Conservation (phyloP, 2,329 filamentous ascomycete genomes). For the Ascocoryne sarcoides region DNA sequence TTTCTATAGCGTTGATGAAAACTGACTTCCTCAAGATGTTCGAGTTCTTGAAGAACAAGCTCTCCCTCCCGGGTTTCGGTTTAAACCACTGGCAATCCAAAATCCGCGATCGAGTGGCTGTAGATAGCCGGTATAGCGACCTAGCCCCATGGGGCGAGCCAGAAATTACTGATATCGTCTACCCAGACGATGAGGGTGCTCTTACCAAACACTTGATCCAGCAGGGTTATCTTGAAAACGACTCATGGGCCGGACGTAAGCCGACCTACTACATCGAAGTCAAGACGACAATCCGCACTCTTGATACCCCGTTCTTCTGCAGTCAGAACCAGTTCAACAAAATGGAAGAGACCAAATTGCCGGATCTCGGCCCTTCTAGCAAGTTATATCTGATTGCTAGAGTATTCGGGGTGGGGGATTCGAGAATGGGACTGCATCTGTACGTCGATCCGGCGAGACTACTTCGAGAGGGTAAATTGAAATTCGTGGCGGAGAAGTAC, state of each 20-base stretch:
- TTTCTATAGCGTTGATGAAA: no score
- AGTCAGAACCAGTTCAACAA: slow-evolving; percentile 33
- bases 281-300: slow-evolving; percentile 36
- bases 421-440: no score
- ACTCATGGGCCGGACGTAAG: slow-evolving; percentile 21
- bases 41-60: no score
- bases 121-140: slow-evolving; percentile 33
- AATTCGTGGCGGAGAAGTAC: no score
- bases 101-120: slow-evolving; percentile 34
- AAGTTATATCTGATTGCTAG: no score
- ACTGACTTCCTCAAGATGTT: no score
- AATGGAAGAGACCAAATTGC: no score
- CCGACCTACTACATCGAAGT: slow-evolving; percentile 42
- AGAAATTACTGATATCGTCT: slow-evolving; percentile 41
- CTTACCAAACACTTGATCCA: slow-evolving; percentile 32
- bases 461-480: no score
- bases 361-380: no score
- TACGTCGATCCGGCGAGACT: no score
- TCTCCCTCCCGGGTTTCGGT: slow-evolving; percentile 31
- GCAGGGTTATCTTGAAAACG: slow-evolving; percentile 27
- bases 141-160: slow-evolving; percentile 33
- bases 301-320: slow-evolving; percentile 37
- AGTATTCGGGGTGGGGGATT: no score
- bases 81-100: slow-evolving; percentile 39
- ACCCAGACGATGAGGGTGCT: slow-evolving; percentile 26